Base-by-base conservation (phyloP, 202 grass and related monocot genomes). In the Cymbopogon flexuosus region DNA sequence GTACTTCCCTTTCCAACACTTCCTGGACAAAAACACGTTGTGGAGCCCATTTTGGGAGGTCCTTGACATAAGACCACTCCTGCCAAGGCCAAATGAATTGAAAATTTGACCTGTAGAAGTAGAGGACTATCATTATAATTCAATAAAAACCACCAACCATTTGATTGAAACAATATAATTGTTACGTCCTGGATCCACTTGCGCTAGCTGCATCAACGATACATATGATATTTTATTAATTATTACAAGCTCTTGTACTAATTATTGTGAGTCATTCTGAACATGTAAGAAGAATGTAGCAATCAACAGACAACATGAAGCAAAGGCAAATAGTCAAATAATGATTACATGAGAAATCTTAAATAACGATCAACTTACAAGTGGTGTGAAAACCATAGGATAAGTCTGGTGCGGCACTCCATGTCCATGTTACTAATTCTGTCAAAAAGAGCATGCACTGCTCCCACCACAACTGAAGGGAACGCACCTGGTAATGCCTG, bases 331-430 rank as follows among this genome's bases (percentile, higher is more conserved):
- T 11, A 75, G 34, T 15, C 1, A 58, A 27, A 57, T 41, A 29
- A 68, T n/a, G 5, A 39, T 24, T 40, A 61, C 11, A 70, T 14
- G 24, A 56, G 8, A 59, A 52, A 40, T 29, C 62, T 18, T 42
- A 30, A 42, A 84, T 27, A 74, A 69, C 0, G 72, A 87, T 75
- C 3, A 81, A 89, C 96, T 86, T 93, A 99, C 96, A 99, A 84
- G 78, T 99, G 96, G 76, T 96, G 96, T 83, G 96, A 95, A 91
- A 99, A 99, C 96, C 96, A 99, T 83, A 99, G 83, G 61, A 99
- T 99, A 76, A 99, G 92, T 79, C 96, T 92, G 68, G 83, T 96
- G 30, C 92, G 90, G 74, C 96, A 99, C 46, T 99, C 96, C 83
- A 85, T 99, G 78, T 99, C 96, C 87, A 99, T 87, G 83, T 87